These are phyloP conservation scores for Ogataea nonfermentans DNA, from an alignment of 805 yeast genomes.

Conservation along the genomic window DNA sequence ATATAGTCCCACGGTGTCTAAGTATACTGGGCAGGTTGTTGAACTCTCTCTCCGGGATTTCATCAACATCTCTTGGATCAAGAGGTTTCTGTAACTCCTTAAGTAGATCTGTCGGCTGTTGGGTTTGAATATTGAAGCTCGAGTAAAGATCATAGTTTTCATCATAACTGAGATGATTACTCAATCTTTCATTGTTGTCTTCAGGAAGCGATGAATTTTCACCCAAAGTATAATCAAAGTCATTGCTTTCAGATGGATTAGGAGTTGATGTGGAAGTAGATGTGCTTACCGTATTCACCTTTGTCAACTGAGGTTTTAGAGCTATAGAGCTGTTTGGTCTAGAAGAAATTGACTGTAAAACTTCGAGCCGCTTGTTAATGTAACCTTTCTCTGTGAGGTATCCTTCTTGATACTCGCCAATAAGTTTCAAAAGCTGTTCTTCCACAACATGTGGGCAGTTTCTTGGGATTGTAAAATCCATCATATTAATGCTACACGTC, in stretches of 20 bases:
- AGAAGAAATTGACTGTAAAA: conserved; percentile 29
- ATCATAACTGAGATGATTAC: conserved; percentile 13
- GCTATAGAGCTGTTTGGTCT: conserved; percentile 12
- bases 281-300: conserved; percentile 9
- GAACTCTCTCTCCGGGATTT: conserved; percentile 40
- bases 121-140: neutral
- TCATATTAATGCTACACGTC: conserved; percentile 10
- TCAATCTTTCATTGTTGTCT: conserved; percentile 14
- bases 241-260: conserved; percentile 16
- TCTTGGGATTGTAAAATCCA: conserved; percentile 51
- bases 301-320: conserved; percentile 13
- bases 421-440: conserved; percentile 40
- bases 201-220: conserved; percentile 14
- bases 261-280: conserved; percentile 19
- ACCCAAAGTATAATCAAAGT: conserved; percentile 10
- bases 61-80: conserved; percentile 53
- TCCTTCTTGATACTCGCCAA: conserved; percentile 60
- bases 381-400: conserved; percentile 74
- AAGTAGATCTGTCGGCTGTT: conserved; percentile 11
- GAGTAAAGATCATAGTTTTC: conserved; percentile 15
- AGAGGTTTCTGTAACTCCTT: conserved; percentile 56
- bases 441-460: conserved; percentile 37
- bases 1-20: conserved; percentile 65
- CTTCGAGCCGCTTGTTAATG: conserved; percentile 50
- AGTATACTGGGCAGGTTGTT: conserved; percentile 71